Evolutionary conservation across 129 eudicot species (phyloP).

Genomic region (Helianthus tuberosus): DNA sequence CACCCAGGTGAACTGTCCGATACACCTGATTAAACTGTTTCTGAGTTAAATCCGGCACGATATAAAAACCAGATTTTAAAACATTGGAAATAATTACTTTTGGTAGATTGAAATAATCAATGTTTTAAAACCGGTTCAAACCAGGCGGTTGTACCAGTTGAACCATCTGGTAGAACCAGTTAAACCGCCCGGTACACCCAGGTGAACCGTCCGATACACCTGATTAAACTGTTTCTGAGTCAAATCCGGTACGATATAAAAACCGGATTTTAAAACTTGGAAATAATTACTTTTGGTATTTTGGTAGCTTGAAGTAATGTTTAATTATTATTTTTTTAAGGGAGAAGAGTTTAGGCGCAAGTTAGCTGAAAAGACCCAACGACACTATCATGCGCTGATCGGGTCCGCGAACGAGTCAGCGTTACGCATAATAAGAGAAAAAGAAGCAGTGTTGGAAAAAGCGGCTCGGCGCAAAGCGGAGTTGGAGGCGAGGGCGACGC

Average conservation of each 20-base stretch:
- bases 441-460: conserved; percentile 55
- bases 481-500: conserved; percentile 62
- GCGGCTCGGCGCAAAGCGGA: conserved; percentile 58
- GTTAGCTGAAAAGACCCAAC: conserved; percentile 63
- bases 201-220: too few species aligned
- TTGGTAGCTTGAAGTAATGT: background rate
- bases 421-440: conserved; percentile 50
- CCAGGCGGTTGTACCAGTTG: too few species aligned
- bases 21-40: too few species aligned
- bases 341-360: conserved; percentile 64
- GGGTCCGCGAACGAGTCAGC: conserved; percentile 53
- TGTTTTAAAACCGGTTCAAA: too few species aligned
- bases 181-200: too few species aligned
- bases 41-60: too few species aligned
- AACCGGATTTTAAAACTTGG: background rate
- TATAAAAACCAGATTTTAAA: background rate
- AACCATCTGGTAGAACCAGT: too few species aligned
- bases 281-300: background rate
- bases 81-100: background rate
- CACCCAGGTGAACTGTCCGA: too few species aligned
- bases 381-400: conserved; percentile 54
- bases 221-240: too few species aligned
- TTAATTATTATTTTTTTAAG: background rate
- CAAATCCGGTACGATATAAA: too few species aligned
- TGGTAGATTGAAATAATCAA: background rate